phyloP scores from a whole-genome alignment of 1,284 basidiomycete genomes.

The Apiotrichum gamsii region DNA sequence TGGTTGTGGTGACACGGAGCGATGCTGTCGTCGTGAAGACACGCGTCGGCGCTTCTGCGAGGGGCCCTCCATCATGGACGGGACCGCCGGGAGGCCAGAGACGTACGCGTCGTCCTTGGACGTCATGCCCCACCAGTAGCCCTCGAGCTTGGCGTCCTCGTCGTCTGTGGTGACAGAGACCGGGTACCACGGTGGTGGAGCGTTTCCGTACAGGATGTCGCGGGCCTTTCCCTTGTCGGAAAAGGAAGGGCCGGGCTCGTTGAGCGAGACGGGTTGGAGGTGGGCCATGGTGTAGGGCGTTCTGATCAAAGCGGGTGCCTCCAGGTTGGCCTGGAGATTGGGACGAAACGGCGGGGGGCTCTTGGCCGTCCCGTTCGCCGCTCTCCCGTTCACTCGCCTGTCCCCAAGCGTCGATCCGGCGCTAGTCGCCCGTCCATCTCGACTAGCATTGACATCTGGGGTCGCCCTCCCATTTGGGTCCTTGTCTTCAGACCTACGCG shows the following conservation, averaged over 20 bases:
- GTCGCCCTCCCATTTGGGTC: constrained; percentile 24
- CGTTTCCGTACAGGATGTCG: constrained; percentile 28
- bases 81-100: constrained; percentile 34
- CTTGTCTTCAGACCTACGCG: constrained; percentile 3
- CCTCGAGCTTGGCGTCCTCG: constrained; percentile 37
- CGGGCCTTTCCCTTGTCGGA: constrained; percentile 41
- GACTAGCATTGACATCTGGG: constrained; percentile 15
- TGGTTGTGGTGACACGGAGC: constrained; percentile 2
- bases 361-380: constrained; percentile 11
- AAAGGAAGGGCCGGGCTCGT: constrained; percentile 33
- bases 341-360: constrained; percentile 35
- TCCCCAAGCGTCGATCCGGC: constrained; percentile 18
- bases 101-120: constrained; percentile 35
- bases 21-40: neutral
- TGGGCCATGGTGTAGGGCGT: constrained; percentile 65
- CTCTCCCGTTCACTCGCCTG: constrained; percentile 19
- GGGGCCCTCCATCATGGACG: constrained; percentile 27
- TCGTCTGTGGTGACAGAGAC: constrained; percentile 21
- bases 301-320: constrained; percentile 63
- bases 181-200: constrained; percentile 39
- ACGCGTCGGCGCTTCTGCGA: constrained; percentile 10
- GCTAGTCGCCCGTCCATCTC: constrained; percentile 17
- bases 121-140: constrained; percentile 40
- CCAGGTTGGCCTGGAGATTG: constrained; percentile 36
- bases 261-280: constrained; percentile 28